phyloP scores from a whole-genome alignment of 345 rosid genomes.

The Melastoma malabathricum region DNA sequence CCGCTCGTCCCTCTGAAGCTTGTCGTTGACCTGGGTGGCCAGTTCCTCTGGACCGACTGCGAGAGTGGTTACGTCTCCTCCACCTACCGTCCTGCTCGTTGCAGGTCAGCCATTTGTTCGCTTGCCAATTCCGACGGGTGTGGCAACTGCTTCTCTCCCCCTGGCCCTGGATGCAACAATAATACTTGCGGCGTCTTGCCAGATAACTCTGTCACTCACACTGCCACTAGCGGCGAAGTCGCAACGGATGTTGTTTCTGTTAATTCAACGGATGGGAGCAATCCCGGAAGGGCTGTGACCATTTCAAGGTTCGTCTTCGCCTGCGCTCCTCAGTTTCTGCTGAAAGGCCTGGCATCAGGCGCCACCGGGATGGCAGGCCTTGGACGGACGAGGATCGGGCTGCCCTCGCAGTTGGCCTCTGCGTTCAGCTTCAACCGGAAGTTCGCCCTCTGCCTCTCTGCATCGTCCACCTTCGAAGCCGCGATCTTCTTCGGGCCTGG shows the following conservation, averaged over 20 bases:
- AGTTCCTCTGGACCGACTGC: conserved; percentile 49
- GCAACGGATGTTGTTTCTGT: conserved; percentile 43
- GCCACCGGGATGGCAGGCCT: conserved; percentile 50
- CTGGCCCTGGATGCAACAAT: conserved; percentile 60
- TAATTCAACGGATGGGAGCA: conserved; percentile 50
- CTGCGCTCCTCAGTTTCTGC: conserved; percentile 27
- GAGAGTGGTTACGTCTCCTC: conserved; percentile 41
- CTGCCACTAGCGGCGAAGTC: conserved; percentile 36
- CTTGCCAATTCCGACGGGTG: conserved; percentile 36
- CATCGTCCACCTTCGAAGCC: conserved; percentile 20
- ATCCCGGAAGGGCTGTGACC: conserved; percentile 33
- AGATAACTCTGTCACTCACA: conserved; percentile 28
- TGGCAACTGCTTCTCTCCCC: conserved; percentile 27
- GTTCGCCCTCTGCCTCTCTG: conserved; percentile 44
- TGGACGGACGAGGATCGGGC: conserved; percentile 32
- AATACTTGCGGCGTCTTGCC: conserved; percentile 41
- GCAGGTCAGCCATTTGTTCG: conserved; percentile 49
- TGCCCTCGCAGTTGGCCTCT: conserved; percentile 42
- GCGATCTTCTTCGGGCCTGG: conserved; percentile 49
- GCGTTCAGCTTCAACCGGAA: conserved; percentile 44
- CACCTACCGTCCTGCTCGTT: conserved; percentile 33
- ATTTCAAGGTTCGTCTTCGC: conserved; percentile 25
- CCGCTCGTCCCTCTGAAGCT: conserved; percentile 33
- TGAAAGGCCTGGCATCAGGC: conserved; percentile 37
- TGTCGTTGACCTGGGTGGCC: conserved; percentile 63